Percentiles rank a stretch among this genome's conserved stretches.
phyloP scores from a whole-genome alignment of 2,329 filamentous ascomycete genomes.

The Metarhizium anisopliae region DNA sequence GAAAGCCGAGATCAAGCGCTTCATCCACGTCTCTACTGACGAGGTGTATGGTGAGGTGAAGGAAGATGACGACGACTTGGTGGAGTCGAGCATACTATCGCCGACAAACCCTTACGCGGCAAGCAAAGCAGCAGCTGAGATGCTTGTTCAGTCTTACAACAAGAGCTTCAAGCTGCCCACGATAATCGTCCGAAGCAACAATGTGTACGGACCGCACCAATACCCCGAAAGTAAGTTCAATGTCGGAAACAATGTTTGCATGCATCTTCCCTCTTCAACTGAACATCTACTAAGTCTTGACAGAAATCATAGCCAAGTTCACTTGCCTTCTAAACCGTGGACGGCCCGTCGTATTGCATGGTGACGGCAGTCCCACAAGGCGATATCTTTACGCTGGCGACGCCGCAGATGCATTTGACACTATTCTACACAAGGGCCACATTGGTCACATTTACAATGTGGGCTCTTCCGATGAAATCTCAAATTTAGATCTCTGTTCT shows the following conservation, averaged over 20 bases:
- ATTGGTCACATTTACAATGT: conserved; percentile 77
- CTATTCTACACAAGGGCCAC: conserved; percentile 68
- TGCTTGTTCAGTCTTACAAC: conserved; percentile 79
- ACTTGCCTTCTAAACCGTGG: conserved; percentile 59
- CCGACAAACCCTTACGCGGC: conserved; percentile 79
- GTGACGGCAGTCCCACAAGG: conserved; percentile 64
- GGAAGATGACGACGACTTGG: conserved; percentile 60
- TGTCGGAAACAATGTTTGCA: background rate
- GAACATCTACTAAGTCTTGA: background rate
- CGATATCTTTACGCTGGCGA: conserved; percentile 73
- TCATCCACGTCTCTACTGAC: conserved; percentile 77
- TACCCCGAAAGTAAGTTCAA: conserved; percentile 64
- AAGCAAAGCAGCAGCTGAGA: conserved; percentile 73
- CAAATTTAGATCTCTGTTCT: conserved; percentile 60
- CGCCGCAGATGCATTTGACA: conserved; percentile 74
- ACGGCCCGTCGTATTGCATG: conserved; percentile 63
- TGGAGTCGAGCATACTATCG: conserved; percentile 64
- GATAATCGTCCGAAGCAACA: conserved; percentile 75
- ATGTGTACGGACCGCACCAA: conserved; percentile 78
- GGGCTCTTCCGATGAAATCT: conserved; percentile 67
- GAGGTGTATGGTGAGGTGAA: conserved; percentile 79
- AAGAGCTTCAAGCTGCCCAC: conserved; percentile 74
- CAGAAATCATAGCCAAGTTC: conserved; percentile 81
- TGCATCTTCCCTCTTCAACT: background rate
- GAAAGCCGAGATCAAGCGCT: conserved; percentile 60